Conservation (phyloP, 208 protist genomes). For the Acanthamoeba divionensis region DNA sequence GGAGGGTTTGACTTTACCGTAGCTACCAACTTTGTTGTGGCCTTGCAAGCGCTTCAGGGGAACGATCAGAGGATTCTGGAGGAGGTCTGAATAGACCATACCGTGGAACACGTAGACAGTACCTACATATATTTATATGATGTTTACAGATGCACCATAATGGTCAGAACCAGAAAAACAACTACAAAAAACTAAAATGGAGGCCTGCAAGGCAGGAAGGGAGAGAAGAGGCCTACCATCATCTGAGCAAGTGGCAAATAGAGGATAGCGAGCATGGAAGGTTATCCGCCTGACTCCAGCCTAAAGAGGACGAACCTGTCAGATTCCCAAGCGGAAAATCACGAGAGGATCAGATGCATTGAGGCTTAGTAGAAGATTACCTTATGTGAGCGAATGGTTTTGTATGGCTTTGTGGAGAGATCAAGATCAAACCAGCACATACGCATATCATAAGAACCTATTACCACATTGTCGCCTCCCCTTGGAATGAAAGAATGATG, state of each 20-base stretch:
- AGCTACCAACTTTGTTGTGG: conserved; percentile 73
- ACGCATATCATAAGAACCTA: conserved; percentile 81
- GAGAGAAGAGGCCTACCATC: conserved; percentile 94
- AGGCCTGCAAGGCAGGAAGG: conserved; percentile 91
- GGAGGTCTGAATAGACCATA: conserved; percentile 93
- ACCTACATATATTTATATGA: neutral
- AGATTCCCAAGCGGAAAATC: neutral
- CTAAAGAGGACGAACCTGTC: neutral
- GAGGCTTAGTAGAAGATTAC: conserved; percentile 59
- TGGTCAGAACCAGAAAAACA: neutral
- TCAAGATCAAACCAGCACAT: conserved; percentile 97
- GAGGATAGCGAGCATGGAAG: conserved; percentile 78
- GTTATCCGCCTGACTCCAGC: neutral
- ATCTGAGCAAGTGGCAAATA: conserved; percentile 95
- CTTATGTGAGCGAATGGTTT: conserved; percentile 88
- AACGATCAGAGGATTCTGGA: conserved; percentile 97
- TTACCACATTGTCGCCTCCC: conserved; percentile 95
- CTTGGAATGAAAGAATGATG: neutral
- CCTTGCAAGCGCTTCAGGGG: conserved; percentile 97
- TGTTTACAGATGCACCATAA: no score
- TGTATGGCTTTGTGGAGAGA: conserved; percentile 94
- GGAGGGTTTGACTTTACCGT: conserved; percentile 53
- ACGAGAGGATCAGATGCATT: neutral
- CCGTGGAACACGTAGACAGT: conserved; percentile 80
- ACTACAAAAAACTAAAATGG: conserved; percentile 27